Percentiles rank a stretch among this genome's conserved stretches.
phyloP scores from a whole-genome alignment of 2,329 filamentous ascomycete genomes.

The Scedosporium apiospermum region DNA sequence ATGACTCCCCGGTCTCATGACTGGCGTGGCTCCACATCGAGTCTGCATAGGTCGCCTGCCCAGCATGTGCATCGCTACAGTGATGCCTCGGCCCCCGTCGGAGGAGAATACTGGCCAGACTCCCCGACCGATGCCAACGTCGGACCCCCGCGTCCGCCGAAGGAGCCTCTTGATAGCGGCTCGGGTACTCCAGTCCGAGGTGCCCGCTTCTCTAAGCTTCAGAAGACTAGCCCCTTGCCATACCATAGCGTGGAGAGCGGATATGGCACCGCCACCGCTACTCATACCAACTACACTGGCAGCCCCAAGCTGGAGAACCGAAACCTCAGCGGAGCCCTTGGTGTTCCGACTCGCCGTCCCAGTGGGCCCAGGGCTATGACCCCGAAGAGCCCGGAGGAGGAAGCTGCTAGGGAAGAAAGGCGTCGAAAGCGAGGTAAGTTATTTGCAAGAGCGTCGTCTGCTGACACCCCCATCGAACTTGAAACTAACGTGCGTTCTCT shows the following conservation, averaged over 20 bases:
- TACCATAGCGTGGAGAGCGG: constrained; percentile 46
- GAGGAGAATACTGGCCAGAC: constrained; percentile 34
- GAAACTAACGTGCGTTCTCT: neutral
- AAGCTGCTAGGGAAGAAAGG: constrained; percentile 34
- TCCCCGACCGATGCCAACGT: constrained; percentile 29
- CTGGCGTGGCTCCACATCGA: constrained; percentile 53
- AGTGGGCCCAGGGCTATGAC: constrained; percentile 54
- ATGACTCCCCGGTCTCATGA: constrained; percentile 52
- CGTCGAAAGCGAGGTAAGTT: constrained; percentile 48
- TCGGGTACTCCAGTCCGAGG: constrained; percentile 35
- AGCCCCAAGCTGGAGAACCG: constrained; percentile 48
- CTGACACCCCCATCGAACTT: neutral
- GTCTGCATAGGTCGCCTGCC: constrained; percentile 41
- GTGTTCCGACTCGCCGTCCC: constrained; percentile 41
- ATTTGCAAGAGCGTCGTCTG: neutral
- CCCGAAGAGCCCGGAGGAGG: constrained; percentile 40
- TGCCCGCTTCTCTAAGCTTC: constrained; percentile 38
- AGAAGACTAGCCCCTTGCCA: constrained; percentile 46
- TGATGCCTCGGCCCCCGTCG: constrained; percentile 17
- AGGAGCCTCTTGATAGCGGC: constrained; percentile 45
- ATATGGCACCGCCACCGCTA: constrained; percentile 38
- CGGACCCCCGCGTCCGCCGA: constrained; percentile 50
- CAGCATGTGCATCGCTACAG: constrained; percentile 38
- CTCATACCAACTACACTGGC: constrained; percentile 37
- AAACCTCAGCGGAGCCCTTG: constrained; percentile 44